Evolutionary conservation across 2,329 filamentous ascomycete genomes (phyloP), one percentile per base, ranked within the genome.

Genomic region (Blastomyces emzantsi): DNA sequence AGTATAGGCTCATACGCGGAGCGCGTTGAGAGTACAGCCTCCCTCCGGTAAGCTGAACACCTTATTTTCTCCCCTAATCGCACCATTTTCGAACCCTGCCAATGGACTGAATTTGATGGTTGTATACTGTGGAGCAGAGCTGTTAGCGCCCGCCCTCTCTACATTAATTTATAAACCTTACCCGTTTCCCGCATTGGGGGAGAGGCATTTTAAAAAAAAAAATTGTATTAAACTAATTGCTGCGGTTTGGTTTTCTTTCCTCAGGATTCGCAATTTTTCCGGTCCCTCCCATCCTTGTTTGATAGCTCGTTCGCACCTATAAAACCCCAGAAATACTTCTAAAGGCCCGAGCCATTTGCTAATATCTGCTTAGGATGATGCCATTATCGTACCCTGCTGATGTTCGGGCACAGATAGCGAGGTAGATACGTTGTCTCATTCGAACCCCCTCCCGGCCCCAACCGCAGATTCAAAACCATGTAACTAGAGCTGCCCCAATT

Each of bases 361-460:
- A 19, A 55, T 55, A 55, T n/a, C 52, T 55, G 52, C 5, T 17
- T 36, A 55, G 52, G 52, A 55, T 55, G 52, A 55, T 55, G 52
- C 3, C 17, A 55, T 55, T 36, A 36, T 11, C 30, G 9, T 49
- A 8, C 9, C 25, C 22, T 30, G 22, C 25, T 30, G 25, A 54
- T 8, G 13, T 17, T 54, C 51, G 15, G 51, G 25, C 22, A 54
- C 25, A 54, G 11, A 30, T 11, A 49, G 22, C 45, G 3, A 7
- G 45, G 22, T 49, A 49, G 45, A 49, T 49, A 49, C 19, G 45
- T 49, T 22, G 22, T 17, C 22, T 25, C 22, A 51, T 51, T 28
- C 13, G 49, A 28, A 17, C 49, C 1, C 22, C 8, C 49, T 30
- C 28, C 4, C 28, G 2, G 28, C 28, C 3, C 9, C 9, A 28